A percentile compares a stretch with the other conserved stretches of the same genome.
Evolutionary conservation across 2,329 filamentous ascomycete species (phyloP).

Genomic region (Trichoderma sp.): DNA sequence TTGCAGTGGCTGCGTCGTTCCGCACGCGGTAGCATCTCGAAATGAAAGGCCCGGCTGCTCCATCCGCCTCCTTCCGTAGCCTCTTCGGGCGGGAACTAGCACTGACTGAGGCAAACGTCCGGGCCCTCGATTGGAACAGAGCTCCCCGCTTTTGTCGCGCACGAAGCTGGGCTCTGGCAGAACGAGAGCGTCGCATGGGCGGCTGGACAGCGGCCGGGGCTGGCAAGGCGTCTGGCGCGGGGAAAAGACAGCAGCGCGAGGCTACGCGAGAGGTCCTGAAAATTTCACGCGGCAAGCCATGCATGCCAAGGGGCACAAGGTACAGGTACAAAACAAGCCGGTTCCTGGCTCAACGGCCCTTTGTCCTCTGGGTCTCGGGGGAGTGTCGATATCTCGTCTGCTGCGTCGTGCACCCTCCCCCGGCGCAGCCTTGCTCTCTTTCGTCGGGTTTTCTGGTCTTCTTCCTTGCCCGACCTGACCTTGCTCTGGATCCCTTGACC

Average conservation of each 20-base stretch:
- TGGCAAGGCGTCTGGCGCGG: conserved; percentile 26
- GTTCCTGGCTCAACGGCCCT: conserved; percentile 5
- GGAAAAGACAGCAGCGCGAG: conserved; percentile 25
- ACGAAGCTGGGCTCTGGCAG: conserved; percentile 1
- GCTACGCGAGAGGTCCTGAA: conserved; percentile 30
- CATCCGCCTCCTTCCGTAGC: conserved; percentile 22
- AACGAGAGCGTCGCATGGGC: conserved; percentile 22
- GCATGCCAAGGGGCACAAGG: conserved; percentile 19
- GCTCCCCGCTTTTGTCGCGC: conserved; percentile 22
- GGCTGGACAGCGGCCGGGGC: conserved; percentile 12
- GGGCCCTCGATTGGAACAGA: conserved; percentile 19
- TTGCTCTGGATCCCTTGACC: not conserved
- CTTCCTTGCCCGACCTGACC: not conserved
- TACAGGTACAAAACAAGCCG: conserved; percentile 10
- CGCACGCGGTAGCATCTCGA: conserved; percentile 17
- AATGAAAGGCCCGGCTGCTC: conserved; percentile 28
- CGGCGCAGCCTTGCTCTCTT: conserved; percentile 19
- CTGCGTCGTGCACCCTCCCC: conserved; percentile 14
- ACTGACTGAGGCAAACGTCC: conserved; percentile 26
- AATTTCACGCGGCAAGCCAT: conserved; percentile 10
- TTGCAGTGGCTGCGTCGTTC: not conserved
- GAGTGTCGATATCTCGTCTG: conserved; percentile 16
- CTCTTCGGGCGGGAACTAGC: conserved; percentile 26
- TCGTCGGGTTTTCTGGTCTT: conserved; percentile 11
- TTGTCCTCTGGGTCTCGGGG: not conserved